Evolutionary conservation across 768 basidiomycete genomes (phyloP).

Genomic region (Paxillus involutus): DNA sequence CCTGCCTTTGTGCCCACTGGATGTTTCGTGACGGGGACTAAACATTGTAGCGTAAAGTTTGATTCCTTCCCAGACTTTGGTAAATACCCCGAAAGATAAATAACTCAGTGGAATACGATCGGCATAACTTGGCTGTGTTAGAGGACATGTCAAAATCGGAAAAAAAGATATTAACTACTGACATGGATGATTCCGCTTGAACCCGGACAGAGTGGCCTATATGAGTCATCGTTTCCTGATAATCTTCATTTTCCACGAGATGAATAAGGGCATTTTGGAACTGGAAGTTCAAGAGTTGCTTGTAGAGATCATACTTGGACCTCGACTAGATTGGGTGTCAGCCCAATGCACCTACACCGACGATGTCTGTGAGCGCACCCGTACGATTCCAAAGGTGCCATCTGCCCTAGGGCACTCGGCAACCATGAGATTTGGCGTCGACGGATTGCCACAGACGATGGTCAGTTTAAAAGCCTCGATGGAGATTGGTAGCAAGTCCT

Average conservation of each 20-base stretch:
- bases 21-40: slow-evolving; percentile 8
- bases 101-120: slow-evolving; percentile 31
- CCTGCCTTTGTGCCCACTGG: slow-evolving; percentile 1
- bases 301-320: slow-evolving; percentile 81
- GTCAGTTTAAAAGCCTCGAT: slow-evolving; percentile 78
- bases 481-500: slow-evolving; percentile 85
- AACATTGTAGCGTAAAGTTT: slow-evolving; percentile 42
- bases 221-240: slow-evolving; percentile 61
- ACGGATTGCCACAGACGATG: slow-evolving; percentile 81
- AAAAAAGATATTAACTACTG: not conserved
- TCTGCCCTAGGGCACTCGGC: slow-evolving; percentile 75
- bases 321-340: slow-evolving; percentile 52
- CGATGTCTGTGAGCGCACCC: slow-evolving; percentile 43
- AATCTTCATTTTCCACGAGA: slow-evolving; percentile 75
- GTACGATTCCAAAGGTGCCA: slow-evolving; percentile 79
- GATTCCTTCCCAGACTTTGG: slow-evolving; percentile 57
- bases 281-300: slow-evolving; percentile 70
- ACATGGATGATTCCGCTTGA: slow-evolving; percentile 49
- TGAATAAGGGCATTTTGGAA: slow-evolving; percentile 66
- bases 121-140: slow-evolving; percentile 22
- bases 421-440: slow-evolving; percentile 81
- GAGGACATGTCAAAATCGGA: not conserved
- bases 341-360: slow-evolving; percentile 2
- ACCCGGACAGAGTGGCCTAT: slow-evolving; percentile 65
- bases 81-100: slow-evolving; percentile 39